phyloP scores from a whole-genome alignment of 23 red algal species.

The Gracilaria gracilis region DNA sequence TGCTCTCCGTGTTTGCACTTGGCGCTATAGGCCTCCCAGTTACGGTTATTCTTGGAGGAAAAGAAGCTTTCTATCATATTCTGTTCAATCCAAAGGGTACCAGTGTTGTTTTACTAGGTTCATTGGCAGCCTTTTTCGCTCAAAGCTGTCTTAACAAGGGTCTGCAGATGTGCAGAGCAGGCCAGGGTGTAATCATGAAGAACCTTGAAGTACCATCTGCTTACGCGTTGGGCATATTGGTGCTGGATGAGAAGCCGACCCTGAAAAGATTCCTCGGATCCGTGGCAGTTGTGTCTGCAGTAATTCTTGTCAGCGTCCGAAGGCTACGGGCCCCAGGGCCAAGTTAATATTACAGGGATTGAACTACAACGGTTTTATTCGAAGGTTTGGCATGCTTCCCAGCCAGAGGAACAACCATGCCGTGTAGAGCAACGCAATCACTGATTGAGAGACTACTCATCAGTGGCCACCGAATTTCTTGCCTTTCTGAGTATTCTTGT shows the following conservation, averaged over 20 bases:
- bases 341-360: too few relatives aligned
- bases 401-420: neutral
- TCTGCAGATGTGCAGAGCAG: constrained; percentile 39
- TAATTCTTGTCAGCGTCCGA: neutral
- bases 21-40: neutral
- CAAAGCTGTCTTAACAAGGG: constrained; percentile 56
- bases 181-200: constrained; percentile 29
- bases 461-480: too few relatives aligned
- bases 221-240: constrained; percentile 30
- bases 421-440: too few relatives aligned
- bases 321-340: too few relatives aligned
- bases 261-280: neutral
- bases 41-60: constrained; percentile 34
- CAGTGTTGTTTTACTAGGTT: neutral
- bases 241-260: constrained; percentile 42
- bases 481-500: too few relatives aligned
- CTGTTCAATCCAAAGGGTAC: constrained; percentile 15
- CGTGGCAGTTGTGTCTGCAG: neutral
- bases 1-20: constrained; percentile 59
- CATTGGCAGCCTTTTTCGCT: constrained; percentile 45
- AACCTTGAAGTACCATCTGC: constrained; percentile 61
- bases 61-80: neutral
- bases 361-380: too few relatives aligned
- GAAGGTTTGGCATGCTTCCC: too few relatives aligned
- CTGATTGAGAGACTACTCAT: too few relatives aligned